These are phyloP conservation scores for Podospora comata DNA, from an alignment of 495 filamentous ascomycete species.

Conservation along the genomic window DNA sequence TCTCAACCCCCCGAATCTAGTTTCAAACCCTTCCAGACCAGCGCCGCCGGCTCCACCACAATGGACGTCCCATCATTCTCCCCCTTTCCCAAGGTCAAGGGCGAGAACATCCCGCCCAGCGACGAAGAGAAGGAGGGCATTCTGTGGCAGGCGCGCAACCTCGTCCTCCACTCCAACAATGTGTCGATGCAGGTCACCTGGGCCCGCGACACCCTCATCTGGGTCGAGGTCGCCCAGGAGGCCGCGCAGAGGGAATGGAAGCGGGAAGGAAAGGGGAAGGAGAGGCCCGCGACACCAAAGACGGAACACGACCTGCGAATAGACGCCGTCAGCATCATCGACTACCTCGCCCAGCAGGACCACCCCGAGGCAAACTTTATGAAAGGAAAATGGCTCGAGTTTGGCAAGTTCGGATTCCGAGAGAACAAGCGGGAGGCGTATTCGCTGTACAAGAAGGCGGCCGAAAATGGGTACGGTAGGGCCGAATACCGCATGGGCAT, in stretches of 20 bases:
- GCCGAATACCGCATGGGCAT: slow-evolving; percentile 97
- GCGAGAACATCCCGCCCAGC: slow-evolving; percentile 87
- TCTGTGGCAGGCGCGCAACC: slow-evolving; percentile 73
- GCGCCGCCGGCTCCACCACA: slow-evolving; percentile 23
- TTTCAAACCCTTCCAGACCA: slow-evolving; percentile 47
- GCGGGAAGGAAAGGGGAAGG: slow-evolving; percentile 57
- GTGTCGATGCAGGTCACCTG: slow-evolving; percentile 94
- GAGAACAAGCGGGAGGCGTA: slow-evolving; percentile 95
- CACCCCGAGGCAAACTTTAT: slow-evolving; percentile 96
- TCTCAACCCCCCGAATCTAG: slow-evolving; percentile 29
- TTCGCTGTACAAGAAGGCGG: slow-evolving; percentile 75
- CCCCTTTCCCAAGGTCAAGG: slow-evolving; percentile 82
- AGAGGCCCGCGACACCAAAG: slow-evolving; percentile 73
- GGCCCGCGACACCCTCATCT: slow-evolving; percentile 88
- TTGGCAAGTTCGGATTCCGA: slow-evolving; percentile 88
- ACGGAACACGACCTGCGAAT: slow-evolving; percentile 80
- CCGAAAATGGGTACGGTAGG: slow-evolving; percentile 84
- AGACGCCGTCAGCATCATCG: slow-evolving; percentile 88
- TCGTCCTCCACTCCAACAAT: slow-evolving; percentile 89
- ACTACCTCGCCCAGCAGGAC: slow-evolving; percentile 82
- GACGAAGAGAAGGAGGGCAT: slow-evolving; percentile 91
- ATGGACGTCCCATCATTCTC: slow-evolving; percentile 77
- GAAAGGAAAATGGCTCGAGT: slow-evolving; percentile 94
- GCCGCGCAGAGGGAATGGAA: slow-evolving; percentile 59
- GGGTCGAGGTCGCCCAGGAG: slow-evolving; percentile 77